phyloP scores from a whole-genome alignment of 192 early-diverging fungal genomes.

The Podila epigama region DNA sequence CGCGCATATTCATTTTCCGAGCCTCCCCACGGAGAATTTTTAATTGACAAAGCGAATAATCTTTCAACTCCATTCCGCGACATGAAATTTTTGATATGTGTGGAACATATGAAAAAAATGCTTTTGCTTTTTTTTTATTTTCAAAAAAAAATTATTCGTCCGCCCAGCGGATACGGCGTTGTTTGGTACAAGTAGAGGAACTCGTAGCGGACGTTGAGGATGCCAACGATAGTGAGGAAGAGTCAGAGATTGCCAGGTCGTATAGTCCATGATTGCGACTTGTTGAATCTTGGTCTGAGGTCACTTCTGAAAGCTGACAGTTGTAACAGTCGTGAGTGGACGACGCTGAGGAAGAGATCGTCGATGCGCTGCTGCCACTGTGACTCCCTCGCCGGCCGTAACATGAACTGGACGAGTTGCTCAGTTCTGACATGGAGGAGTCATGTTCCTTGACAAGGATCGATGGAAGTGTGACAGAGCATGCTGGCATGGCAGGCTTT shows the following conservation, averaged over 20 bases:
- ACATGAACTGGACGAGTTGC: neutral
- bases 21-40: too few relatives aligned
- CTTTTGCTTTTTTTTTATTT: neutral
- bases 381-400: neutral
- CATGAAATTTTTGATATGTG: neutral
- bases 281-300: neutral
- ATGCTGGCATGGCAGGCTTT: conserved; percentile 20
- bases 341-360: neutral
- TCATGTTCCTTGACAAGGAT: conserved; percentile 27
- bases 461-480: conserved; percentile 23
- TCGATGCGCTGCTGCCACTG: neutral
- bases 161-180: neutral
- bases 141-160: neutral
- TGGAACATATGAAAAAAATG: too few relatives aligned
- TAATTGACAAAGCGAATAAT: too few relatives aligned
- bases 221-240: neutral
- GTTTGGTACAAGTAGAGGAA: too few relatives aligned
- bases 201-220: neutral
- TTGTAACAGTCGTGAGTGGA: neutral
- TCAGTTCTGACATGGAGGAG: neutral
- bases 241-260: neutral
- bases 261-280: neutral
- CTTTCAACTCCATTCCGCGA: too few relatives aligned
- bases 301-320: neutral
- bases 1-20: too few relatives aligned